Base-by-base conservation (phyloP, 148 eudicot genomes). In the Fagopyrum tataricum region DNA sequence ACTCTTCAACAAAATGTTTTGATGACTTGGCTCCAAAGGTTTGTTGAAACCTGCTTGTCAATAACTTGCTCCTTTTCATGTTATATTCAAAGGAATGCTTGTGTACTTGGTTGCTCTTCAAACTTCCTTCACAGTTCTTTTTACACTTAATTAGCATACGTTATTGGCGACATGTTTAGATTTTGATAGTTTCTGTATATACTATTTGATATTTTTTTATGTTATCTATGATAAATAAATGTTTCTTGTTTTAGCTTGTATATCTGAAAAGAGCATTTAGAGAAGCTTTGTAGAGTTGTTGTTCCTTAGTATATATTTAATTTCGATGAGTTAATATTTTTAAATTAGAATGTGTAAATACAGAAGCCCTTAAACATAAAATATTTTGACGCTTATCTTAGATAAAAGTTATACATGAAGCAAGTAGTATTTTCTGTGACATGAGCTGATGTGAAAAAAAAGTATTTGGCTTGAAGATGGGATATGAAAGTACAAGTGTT, bases 11-110 rank as follows among this genome's bases (percentile, higher is more conserved):
- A 89, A 81, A 94, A 88, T 81, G 98, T 94, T 73, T n/a, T n/a
- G 91, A 91, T 78, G 98, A 94, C 80, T 82, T 94, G 88, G 98
- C 98, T 72, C 87, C 90, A 67, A 91, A 94, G 98, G 98, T 94
- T 71, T 55, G 77, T 56, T 23, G 70, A 76, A 39, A 67, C 39
- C 61, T 69, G 20, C 44, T 26, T 47, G 48, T 55, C 58, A 15
- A 21, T 49, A 13, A 31, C 49, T 43, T 73, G 59, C 59, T 71
- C 75, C 75, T 77, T 24, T 49, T 75, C 31, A 15, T 59, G 15
- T 9, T 59, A 10, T 23, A 24, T 6, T 26, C 10, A 23, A 0
- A 5, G 40, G 67, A 7, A 59, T 10, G 67, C 67, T 59, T 24
- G 40, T 59, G 20, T 24, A 24, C 6, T 26, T 58, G 14, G 39